Percentiles rank a stretch among this genome's conserved stretches.
phyloP scores from a whole-genome alignment of 73 alveolate species.

The Durusdinium trenchii region DNA sequence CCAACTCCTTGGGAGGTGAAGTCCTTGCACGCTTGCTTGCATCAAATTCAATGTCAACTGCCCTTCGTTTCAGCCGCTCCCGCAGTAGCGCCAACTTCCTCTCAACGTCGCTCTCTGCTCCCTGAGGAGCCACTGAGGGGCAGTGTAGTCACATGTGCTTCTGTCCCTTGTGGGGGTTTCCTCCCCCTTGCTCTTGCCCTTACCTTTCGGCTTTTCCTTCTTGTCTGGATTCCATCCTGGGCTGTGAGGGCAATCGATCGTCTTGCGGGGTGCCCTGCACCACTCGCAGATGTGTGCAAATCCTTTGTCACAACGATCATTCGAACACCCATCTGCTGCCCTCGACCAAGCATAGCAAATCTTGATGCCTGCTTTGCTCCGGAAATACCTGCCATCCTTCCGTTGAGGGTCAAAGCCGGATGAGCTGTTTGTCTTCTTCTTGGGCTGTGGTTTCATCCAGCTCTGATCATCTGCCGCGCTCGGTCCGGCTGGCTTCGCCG shows the following conservation, averaged over 20 bases:
- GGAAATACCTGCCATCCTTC: no score
- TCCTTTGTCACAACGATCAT: background rate
- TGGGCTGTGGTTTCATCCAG: no score
- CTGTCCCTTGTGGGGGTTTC: background rate
- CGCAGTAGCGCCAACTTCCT: background rate
- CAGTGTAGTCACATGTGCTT: slow-evolving; percentile 8
- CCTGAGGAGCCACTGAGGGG: background rate
- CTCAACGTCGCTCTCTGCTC: background rate
- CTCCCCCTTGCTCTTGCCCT: background rate
- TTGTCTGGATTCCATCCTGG: slow-evolving; percentile 16
- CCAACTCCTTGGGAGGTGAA: no score
- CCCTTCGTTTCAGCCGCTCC: background rate
- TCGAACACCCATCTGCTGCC: background rate
- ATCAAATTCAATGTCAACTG: no score
- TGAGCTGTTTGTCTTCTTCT: no score
- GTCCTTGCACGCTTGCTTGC: no score
- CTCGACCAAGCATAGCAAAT: no score
- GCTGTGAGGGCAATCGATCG: slow-evolving; percentile 44
- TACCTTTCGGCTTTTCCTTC: background rate
- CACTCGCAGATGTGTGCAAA: slow-evolving; percentile 61
- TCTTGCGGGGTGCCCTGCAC: slow-evolving; percentile 23
- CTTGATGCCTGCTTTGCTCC: no score
- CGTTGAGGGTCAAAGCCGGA: no score
- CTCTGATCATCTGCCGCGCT: no score
- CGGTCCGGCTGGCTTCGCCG: background rate